phyloP scores from a whole-genome alignment of 1,284 basidiomycete species.

The Leccinum pachyderme region DNA sequence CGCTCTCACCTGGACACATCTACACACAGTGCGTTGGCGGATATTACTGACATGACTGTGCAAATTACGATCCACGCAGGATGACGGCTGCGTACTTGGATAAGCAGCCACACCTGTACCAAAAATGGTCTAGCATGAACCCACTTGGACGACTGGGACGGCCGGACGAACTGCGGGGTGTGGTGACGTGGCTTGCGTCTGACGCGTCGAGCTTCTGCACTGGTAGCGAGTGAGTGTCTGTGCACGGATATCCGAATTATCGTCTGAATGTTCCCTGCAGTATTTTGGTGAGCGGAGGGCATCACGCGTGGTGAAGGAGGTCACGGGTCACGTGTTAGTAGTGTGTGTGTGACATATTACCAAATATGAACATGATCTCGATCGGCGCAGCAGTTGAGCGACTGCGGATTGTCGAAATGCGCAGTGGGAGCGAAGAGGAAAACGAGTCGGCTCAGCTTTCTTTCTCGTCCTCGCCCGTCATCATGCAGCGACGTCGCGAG shows the following conservation, averaged over 20 bases:
- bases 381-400: conserved; percentile 33
- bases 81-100: conserved; percentile 81
- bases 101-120: conserved; percentile 62
- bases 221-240: conserved; percentile 64
- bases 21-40: conserved; percentile 62
- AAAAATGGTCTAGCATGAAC: conserved; percentile 74
- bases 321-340: conserved; percentile 9
- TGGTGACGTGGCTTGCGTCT: conserved; percentile 75
- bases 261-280: conserved; percentile 32
- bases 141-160: conserved; percentile 75
- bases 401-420: conserved; percentile 32
- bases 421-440: conserved; percentile 12
- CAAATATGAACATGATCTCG: conserved; percentile 27
- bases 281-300: conserved; percentile 69
- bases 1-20: conserved; percentile 76
- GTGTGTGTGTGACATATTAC: conserved; percentile 12
- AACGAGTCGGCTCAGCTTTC: not conserved
- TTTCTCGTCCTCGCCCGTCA: conserved; percentile 2
- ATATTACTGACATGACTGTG: not conserved
- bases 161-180: conserved; percentile 77
- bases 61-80: conserved; percentile 34
- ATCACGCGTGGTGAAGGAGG: conserved; percentile 58
- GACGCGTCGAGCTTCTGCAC: conserved; percentile 77
- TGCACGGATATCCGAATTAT: not conserved
- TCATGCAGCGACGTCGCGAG: conserved; percentile 34